A percentile compares a stretch with the other conserved stretches of the same genome.
Conservation (phyloP, 495 filamentous ascomycete species). For the Aspergillus wentii region DNA sequence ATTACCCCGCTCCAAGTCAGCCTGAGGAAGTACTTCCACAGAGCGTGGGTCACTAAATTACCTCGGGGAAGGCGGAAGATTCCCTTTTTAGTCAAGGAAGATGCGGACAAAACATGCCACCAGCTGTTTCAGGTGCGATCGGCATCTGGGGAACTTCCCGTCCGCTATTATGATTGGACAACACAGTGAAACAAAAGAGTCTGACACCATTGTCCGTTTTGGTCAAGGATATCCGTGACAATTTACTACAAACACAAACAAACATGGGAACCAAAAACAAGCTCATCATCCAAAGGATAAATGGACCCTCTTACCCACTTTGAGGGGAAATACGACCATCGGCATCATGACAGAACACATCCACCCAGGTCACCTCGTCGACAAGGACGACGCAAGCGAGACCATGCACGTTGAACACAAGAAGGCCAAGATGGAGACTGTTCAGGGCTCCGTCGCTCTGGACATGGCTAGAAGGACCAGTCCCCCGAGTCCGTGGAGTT, state of each 20-base stretch:
- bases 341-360: conserved; percentile 5
- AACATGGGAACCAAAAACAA: background rate
- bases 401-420: conserved; percentile 4
- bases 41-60: too few relatives aligned
- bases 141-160: too few relatives aligned
- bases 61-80: conserved; percentile 2
- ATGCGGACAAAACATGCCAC: conserved; percentile 5
- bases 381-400: conserved; percentile 1
- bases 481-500: conserved; percentile 11
- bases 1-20: too few relatives aligned
- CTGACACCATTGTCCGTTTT: conserved; percentile 1
- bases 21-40: too few relatives aligned
- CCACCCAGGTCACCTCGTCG: background rate
- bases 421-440: conserved; percentile 7
- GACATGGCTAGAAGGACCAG: conserved; percentile 8
- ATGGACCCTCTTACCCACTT: background rate
- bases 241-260: background rate
- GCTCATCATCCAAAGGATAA: too few relatives aligned
- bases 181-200: too few relatives aligned
- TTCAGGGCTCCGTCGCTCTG: conserved; percentile 12
- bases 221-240: conserved; percentile 8
- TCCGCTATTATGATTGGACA: too few relatives aligned
- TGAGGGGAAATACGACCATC: too few relatives aligned
- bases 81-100: conserved; percentile 5
- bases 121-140: background rate